Conservation (phyloP, 805 yeast genomes). For the Yarrowia deformans region DNA sequence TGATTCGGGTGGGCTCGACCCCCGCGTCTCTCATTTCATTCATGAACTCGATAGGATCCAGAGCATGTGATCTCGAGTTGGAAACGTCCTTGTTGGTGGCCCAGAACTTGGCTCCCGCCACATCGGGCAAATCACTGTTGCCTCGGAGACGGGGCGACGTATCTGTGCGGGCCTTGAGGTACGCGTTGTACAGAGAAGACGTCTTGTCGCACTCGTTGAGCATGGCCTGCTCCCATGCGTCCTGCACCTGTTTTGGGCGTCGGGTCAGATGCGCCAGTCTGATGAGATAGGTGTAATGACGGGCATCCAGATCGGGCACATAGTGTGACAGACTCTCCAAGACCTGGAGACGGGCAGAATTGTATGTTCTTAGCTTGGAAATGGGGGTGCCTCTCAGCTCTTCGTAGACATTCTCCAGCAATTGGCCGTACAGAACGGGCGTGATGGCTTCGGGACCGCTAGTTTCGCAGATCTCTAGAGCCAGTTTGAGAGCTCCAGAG, state of each 20-base stretch:
- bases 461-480: conserved; percentile 3
- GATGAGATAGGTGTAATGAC: conserved; percentile 8
- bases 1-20: conserved; percentile 47
- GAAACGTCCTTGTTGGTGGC: conserved; percentile 17
- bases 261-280: not conserved
- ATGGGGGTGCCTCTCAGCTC: not conserved
- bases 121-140: conserved; percentile 38
- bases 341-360: not conserved
- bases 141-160: conserved; percentile 48
- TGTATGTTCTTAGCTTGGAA: not conserved
- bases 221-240: conserved; percentile 22
- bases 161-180: conserved; percentile 47
- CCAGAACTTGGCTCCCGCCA: not conserved
- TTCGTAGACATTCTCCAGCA: conserved; percentile 2
- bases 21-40: conserved; percentile 47
- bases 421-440: not conserved
- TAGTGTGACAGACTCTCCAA: not conserved
- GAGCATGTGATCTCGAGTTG: not conserved
- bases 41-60: conserved; percentile 44
- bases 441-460: not conserved
- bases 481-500: not conserved
- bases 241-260: conserved; percentile 6
- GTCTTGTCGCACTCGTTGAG: conserved; percentile 42
- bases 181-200: conserved; percentile 50
- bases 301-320: not conserved